Evolutionary conservation across 257 asterid genomes (phyloP), one percentile per base, ranked within the genome.

Genomic region (Vinca minor): DNA sequence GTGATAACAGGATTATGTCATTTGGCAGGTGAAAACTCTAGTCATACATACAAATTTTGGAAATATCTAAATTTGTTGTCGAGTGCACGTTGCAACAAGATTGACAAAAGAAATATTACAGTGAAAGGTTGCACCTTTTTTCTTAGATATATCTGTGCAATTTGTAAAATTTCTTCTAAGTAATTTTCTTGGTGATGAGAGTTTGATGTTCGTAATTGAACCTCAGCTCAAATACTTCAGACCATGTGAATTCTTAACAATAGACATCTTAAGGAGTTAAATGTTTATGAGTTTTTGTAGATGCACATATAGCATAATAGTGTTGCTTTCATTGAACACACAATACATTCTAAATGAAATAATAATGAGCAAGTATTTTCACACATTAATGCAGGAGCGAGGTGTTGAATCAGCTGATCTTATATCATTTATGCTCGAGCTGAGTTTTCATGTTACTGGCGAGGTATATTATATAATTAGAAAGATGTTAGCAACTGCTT

Each of bases 331-430:
- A 34, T 6, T 34, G 8, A 38, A 38, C 10, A 38, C 5, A 38
- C 8, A 38, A 38, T 38, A 38, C 11, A 38, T 38, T 38, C 42
- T 38, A 58, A n/a, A 31, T 58, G 21, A 31, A 12, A 13, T 15
- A 9, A 34, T 59, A 9, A 59, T 59, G 10, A 56, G 17, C 20
- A 17, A 23, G 45, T 28, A 3, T 42, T 29, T 41, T 31, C 53
- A 39, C 47, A 12, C 38, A 64, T 76, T 67, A 59, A 41, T 81
- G 84, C 74, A 92, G 98, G 98, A 93, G 65, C 85, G 72, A 56
- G 98, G 97, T 25, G 85, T 93, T 79, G 98, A 87, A 72, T 84
- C 97, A 25, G 89, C 95, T 48, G 97, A 93, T 79, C 96, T 89
- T 66, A 87, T 89, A 73, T 82, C 98, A 52, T 93, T 93, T 77